Percentiles rank a stretch among this genome's conserved stretches.
phyloP scores from a whole-genome alignment of 1,139 yeast genomes.

The Debaryomyces fabryi region DNA sequence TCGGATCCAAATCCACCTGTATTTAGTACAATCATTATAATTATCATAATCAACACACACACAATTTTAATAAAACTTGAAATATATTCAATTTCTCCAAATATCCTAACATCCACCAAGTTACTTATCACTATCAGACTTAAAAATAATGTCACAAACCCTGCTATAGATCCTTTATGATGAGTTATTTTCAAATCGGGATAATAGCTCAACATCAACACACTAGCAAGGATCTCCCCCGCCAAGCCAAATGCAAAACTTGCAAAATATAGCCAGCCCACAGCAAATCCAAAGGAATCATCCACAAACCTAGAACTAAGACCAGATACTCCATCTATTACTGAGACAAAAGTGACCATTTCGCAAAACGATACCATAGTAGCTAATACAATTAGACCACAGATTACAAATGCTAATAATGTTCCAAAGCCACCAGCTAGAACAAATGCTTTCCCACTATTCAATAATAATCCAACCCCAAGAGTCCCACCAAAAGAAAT shows the following conservation, averaged over 20 bases:
- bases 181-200: constrained; percentile 51
- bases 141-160: constrained; percentile 66
- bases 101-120: constrained; percentile 66
- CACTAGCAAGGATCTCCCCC: constrained; percentile 78
- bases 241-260: constrained; percentile 76
- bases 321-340: constrained; percentile 79
- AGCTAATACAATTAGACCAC: constrained; percentile 68
- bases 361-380: constrained; percentile 82
- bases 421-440: constrained; percentile 86
- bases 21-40: constrained; percentile 67
- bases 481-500: constrained; percentile 82
- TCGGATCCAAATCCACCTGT: constrained; percentile 50
- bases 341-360: constrained; percentile 81
- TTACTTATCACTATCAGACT: constrained; percentile 54
- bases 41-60: constrained; percentile 55
- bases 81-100: constrained; percentile 75
- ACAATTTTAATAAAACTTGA: constrained; percentile 63
- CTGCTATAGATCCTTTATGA: constrained; percentile 55
- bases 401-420: constrained; percentile 64
- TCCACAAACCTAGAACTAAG: constrained; percentile 79
- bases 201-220: constrained; percentile 71
- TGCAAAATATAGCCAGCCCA: constrained; percentile 78
- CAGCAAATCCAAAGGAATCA: constrained; percentile 81
- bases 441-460: constrained; percentile 77
- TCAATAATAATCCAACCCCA: constrained; percentile 79